Evolutionary conservation across 2,329 filamentous ascomycete species (phyloP), one percentile per base, ranked within the genome.

Genomic region (Alternaria postmessia): DNA sequence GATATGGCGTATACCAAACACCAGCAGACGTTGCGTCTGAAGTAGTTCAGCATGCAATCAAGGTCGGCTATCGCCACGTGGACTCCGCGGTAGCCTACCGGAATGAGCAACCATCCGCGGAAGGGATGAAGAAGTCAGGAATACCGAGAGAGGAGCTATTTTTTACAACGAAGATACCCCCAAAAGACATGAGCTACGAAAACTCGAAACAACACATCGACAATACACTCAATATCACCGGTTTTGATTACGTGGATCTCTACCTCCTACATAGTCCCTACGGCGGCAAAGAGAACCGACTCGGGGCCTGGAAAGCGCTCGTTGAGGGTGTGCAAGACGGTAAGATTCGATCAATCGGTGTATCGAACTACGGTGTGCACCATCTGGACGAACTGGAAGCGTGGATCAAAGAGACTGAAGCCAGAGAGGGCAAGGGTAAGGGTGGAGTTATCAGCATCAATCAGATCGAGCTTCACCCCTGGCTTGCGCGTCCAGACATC

Each of bases 391-490:
- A 87, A 67, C 71, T 87, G 12, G 84, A 86, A 69, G 66, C 76
- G 54, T 86, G 81, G 72, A 85, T 85, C 71, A 80, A 82, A 67
- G 86, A 89, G 75, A 84, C 89, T 0, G 89, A 91, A 70, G 86
- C 87, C 76, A 84, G 86, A 43, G 84, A 88, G 46, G 87, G 87
- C 1, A 80, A 82, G 58, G 89, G 88, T 9, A 89, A 87, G 66
- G 86, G 85, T 4, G 92, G 92, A 24, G 82, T 92, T 41, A 85
- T 97, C 71, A 91, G 89, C 62, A 91, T 97, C 38, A 93, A 92
- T 41, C 94, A 97, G 79, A 64, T 79, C 79, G 94, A 97, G 80
- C 81, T 97, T 11, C 94, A 97, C 78, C 94, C 94, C 1, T 97
- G 93, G 93, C 87, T 93, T 42, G 84, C 88, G 8, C 85, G 93